Conservation (phyloP, 192 early-diverging fungal species). For the Coemansia sp. region DNA sequence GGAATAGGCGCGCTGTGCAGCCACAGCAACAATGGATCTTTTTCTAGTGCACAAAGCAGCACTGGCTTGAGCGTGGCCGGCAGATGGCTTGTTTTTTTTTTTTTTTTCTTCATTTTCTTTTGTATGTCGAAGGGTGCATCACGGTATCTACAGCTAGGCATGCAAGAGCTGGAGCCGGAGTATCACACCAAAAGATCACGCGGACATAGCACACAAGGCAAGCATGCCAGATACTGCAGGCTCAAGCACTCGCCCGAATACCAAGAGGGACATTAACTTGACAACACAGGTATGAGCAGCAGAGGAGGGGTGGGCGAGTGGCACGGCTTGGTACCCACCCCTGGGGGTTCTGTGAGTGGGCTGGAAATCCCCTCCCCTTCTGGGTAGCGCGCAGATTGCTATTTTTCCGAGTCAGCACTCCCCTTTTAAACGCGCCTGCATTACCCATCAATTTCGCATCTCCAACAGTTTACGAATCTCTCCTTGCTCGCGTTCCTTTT, state of each 20-base stretch:
- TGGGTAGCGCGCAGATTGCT: constrained; percentile 10
- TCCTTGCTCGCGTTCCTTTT: background rate
- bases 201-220: background rate
- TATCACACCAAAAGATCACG: background rate
- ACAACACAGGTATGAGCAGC: background rate
- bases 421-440: constrained; percentile 54
- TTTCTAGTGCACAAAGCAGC: background rate
- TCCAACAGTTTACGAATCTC: constrained; percentile 25
- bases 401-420: constrained; percentile 47
- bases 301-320: background rate
- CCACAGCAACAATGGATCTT: background rate
- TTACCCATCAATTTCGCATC: constrained; percentile 50
- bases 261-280: background rate
- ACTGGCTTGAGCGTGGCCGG: background rate
- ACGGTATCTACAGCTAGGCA: background rate
- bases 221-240: background rate
- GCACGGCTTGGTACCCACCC: background rate
- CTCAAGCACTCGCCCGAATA: background rate
- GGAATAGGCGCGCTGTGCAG: background rate
- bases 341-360: background rate
- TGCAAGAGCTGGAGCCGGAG: background rate
- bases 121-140: background rate
- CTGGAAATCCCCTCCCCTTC: constrained; percentile 9
- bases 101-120: background rate
- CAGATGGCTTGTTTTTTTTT: background rate